Conservation (phyloP, 192 early-diverging fungal genomes). For the Coemansia sp. region DNA sequence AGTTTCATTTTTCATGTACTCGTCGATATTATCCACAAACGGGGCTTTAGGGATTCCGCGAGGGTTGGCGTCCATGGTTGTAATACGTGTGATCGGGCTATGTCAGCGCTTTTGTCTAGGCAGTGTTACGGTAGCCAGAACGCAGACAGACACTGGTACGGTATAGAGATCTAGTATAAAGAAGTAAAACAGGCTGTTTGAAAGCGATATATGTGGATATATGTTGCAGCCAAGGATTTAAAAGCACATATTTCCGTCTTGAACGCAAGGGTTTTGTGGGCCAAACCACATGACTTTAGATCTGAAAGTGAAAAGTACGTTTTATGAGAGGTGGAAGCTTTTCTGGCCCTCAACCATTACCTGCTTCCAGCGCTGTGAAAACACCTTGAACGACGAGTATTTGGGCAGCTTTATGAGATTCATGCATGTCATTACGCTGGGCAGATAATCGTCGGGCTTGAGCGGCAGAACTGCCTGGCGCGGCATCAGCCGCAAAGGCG, state of each 20-base stretch:
- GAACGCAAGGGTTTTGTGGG: conserved; percentile 11
- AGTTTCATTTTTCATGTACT: conserved; percentile 73
- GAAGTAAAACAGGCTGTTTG: no score
- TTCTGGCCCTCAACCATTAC: conserved; percentile 86
- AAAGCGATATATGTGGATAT: no score
- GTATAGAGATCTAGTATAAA: no score
- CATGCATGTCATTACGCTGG: conserved; percentile 95
- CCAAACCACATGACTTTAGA: conserved; percentile 14
- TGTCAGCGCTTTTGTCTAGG: no score
- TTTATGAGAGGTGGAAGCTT: conserved; percentile 67
- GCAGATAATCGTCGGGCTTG: conserved; percentile 75
- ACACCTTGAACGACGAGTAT: conserved; percentile 66
- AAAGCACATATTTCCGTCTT: no score
- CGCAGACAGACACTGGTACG: no score
- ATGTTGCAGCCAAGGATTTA: no score
- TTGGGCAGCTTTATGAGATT: conserved; percentile 93
- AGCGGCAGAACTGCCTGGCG: conserved; percentile 69
- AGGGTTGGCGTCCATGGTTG: conserved; percentile 72
- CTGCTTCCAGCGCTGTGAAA: conserved; percentile 64
- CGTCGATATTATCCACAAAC: conserved; percentile 91
- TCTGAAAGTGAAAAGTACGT: background rate
- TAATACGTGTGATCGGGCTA: background rate
- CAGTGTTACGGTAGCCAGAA: no score
- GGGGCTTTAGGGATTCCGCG: conserved; percentile 94
- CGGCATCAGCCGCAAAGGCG: conserved; percentile 84